Evolutionary conservation across 2,329 filamentous ascomycete genomes (phyloP), one percentile per base, ranked within the genome.

Genomic region (Huntiella decipiens): DNA sequence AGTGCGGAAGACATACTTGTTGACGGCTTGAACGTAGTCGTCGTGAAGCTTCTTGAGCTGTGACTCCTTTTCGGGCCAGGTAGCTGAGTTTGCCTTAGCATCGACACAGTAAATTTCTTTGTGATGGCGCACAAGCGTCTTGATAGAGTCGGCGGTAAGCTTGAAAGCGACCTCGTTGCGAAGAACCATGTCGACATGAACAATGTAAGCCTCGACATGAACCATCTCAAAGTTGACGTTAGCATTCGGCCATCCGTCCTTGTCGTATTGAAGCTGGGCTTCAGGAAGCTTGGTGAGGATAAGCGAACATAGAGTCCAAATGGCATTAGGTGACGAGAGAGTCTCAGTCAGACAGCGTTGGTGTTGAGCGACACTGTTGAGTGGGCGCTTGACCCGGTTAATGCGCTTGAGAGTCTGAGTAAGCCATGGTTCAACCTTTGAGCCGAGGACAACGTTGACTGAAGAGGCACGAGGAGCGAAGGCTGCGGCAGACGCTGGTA

Each of bases 101-200:
- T 98, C 84, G 56, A 87, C 74, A 55, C 84, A 93, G 69, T 93
- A 87, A 55, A 96, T 74, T 53, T 95, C 84, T 69, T 91, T 87
- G 73, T 98, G 91, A 63, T 93, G 93, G 61, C 94, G 84, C 60
- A 94, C 80, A 53, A 98, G 74, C 44, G 82, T 67, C 57, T 94
- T 86, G 65, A 98, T 98, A 51, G 87, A 86, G 60, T 96, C 91
- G 49, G 79, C 75, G 17, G 87, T 96, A 57, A 98, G 74, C 73
- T 98, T 98, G 74, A 87, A 96, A 54, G 87, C 91, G 57, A 98
- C 86, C 67, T 96, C 91, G 61, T 93, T 91, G 63, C 87, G 82
- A 57, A 92, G 77, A 50, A 98, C 88, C 86, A 96, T 94, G 67
- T 98, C 91, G 63, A 98, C 86, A 63, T 96, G 88, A 51, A 98